Base-by-base conservation (phyloP, 306 rosid species). In the Gleditsia sinensis region DNA sequence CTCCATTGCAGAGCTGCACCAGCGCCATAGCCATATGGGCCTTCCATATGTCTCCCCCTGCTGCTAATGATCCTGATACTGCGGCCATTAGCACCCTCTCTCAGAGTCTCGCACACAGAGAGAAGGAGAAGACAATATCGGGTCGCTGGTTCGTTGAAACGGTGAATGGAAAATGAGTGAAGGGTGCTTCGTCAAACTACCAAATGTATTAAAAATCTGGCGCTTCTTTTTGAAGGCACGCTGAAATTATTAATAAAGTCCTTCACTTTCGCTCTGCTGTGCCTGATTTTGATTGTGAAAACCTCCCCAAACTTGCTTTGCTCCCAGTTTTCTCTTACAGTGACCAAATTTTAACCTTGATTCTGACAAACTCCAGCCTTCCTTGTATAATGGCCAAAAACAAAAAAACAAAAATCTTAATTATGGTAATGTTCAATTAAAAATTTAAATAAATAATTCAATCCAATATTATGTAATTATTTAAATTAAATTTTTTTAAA, bases 1-100 rank as follows among this genome's bases (percentile, higher is more conserved):
- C 98, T 62, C 97, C 98, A 67, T 76, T 77, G 88, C 85, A 81
- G 19, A 94, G 71, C 85, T 91, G 97, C 17, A 94, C 94, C 64
- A 88, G 7, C 14, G 87, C 96, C 96, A 91, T 85, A 30, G 89
- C 88, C 13, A 76, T 53, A 42, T 94, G 97, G 3, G 98, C 97
- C 77, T 77, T 91, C 86, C 75, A 66, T 21, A 85, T 75, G 27
- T 94, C 97, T 25, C 80, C 84, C 4, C 69, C 69, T 0, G 32
- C 33, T 14, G 61, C 84, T 3, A 43, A 76, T 23, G 20, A 82
- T 34, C 33, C 82, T 19, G 78, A 83, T 60, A 60, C 78, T 3
- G 67, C 79, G 50, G 83, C 89, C 81, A 75, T 75, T 49, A 14
- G n/a, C n/a, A 10, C 17, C 9, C 42, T 49, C 74, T 33, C 23